phyloP scores from a whole-genome alignment of 768 basidiomycete genomes.

The Serendipita indica region DNA sequence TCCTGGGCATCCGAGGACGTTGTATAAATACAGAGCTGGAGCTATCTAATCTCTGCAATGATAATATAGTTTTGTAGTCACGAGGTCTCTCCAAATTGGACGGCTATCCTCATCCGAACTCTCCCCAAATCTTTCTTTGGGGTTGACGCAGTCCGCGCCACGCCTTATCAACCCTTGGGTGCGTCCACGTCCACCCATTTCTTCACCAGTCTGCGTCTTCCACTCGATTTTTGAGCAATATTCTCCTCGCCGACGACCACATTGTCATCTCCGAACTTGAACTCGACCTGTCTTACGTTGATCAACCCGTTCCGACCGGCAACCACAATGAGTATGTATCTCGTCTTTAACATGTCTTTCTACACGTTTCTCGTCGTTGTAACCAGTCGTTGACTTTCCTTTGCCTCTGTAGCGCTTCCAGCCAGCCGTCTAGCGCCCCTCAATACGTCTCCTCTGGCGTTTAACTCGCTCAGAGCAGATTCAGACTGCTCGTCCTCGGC shows the following conservation, averaged over 20 bases:
- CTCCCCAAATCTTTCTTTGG: no score
- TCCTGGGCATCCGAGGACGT: no score
- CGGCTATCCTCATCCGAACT: no score
- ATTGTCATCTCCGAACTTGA: neutral
- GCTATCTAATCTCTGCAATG: no score
- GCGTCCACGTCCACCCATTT: no score
- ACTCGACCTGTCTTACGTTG: neutral
- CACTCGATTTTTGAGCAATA: neutral
- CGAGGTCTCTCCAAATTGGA: no score
- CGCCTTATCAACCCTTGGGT: no score
- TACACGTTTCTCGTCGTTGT: neutral
- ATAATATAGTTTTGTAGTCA: no score
- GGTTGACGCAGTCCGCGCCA: no score
- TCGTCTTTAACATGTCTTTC: neutral
- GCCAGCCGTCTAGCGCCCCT: neutral
- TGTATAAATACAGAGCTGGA: no score
- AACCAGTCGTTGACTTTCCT: neutral
- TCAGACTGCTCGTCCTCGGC: conserved; percentile 1
- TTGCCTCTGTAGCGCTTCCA: neutral
- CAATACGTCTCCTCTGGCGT: neutral
- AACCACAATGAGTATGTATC: neutral
- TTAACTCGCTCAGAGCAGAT: neutral
- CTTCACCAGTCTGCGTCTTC: neutral
- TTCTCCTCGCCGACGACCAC: neutral
- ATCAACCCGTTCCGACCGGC: neutral